Percentiles rank a stretch among this genome's conserved stretches.
Evolutionary conservation across 129 eudicot species (phyloP).

Genomic region (Smallanthus sonchifolius): DNA sequence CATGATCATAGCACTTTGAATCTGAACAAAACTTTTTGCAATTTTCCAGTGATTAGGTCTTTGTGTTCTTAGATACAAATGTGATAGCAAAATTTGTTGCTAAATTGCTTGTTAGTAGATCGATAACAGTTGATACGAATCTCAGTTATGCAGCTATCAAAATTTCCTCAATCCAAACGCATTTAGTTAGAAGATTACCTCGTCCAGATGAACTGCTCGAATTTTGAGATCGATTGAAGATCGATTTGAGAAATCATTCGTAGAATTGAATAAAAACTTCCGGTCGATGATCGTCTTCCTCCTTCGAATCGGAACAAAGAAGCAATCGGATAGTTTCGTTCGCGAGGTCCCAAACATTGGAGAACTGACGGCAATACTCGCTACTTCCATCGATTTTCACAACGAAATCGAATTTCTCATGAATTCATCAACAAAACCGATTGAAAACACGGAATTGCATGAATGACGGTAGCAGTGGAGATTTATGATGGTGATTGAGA

Average conservation of each 20-base stretch:
- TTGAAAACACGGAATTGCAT: not conserved
- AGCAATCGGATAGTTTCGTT: conserved; percentile 11
- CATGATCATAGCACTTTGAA: conserved; percentile 4
- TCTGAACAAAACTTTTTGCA: not conserved
- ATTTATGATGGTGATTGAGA: conserved; percentile 8
- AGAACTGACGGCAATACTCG: conserved; percentile 14
- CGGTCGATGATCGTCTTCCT: conserved; percentile 10
- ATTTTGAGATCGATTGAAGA: conserved; percentile 8
- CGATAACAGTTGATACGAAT: not conserved
- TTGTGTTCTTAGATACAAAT: not conserved
- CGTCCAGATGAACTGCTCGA: conserved; percentile 18
- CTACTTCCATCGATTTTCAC: conserved; percentile 21
- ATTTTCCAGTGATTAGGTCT: not conserved
- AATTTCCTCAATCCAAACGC: not conserved
- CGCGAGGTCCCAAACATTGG: not conserved
- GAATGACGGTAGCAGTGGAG: not conserved
- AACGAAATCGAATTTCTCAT: conserved; percentile 8
- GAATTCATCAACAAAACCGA: not conserved
- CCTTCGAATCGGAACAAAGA: not conserved
- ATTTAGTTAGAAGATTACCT: conserved; percentile 5
- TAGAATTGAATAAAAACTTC: conserved; percentile 6
- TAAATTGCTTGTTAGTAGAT: not conserved
- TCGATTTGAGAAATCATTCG: conserved; percentile 10
- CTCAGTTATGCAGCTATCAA: not conserved
- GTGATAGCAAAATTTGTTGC: not conserved